These are phyloP conservation scores for Hygrophoropsis aurantiaca DNA, from an alignment of 768 basidiomycete genomes.

Conservation along the genomic window DNA sequence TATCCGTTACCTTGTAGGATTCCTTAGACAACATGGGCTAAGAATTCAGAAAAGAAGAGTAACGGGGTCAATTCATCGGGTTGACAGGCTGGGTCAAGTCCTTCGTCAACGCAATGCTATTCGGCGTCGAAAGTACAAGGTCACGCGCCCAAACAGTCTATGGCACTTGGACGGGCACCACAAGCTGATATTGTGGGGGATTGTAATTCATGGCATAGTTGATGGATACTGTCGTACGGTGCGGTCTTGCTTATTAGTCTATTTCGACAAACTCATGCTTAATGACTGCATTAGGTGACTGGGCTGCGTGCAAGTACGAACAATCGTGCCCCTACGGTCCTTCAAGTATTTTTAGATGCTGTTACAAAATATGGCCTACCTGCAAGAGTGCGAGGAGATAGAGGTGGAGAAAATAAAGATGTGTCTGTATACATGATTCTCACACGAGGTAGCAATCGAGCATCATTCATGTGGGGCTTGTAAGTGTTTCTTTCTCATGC, in stretches of 20 bases:
- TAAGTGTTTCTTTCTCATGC: conserved; percentile 7
- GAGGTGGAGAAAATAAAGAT: conserved; percentile 34
- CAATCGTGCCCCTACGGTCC: conserved; percentile 16
- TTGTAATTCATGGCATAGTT: conserved; percentile 34
- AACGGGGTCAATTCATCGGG: conserved; percentile 21
- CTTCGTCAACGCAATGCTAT: conserved; percentile 16
- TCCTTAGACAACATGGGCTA: conserved; percentile 21
- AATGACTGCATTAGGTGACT: conserved; percentile 14
- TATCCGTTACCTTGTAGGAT: conserved; percentile 23
- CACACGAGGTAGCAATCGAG: conserved; percentile 25
- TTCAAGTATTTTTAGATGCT: conserved; percentile 10
- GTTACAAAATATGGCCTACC: conserved; percentile 19
- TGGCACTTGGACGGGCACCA: conserved; percentile 35
- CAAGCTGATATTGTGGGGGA: conserved; percentile 34
- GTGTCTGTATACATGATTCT: conserved; percentile 37
- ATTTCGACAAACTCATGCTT: background rate
- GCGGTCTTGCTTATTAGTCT: background rate
- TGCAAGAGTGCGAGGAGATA: conserved; percentile 32
- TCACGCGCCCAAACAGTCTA: conserved; percentile 22
- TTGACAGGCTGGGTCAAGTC: conserved; percentile 28
- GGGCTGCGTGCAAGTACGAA: conserved; percentile 25
- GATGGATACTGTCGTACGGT: conserved; percentile 40
- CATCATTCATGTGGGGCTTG: conserved; percentile 27
- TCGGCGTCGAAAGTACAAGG: conserved; percentile 25
- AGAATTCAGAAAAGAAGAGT: conserved; percentile 22